Evolutionary conservation across 371 early-diverging fungal species (phyloP).

Genomic region (Zychaea mexicana): DNA sequence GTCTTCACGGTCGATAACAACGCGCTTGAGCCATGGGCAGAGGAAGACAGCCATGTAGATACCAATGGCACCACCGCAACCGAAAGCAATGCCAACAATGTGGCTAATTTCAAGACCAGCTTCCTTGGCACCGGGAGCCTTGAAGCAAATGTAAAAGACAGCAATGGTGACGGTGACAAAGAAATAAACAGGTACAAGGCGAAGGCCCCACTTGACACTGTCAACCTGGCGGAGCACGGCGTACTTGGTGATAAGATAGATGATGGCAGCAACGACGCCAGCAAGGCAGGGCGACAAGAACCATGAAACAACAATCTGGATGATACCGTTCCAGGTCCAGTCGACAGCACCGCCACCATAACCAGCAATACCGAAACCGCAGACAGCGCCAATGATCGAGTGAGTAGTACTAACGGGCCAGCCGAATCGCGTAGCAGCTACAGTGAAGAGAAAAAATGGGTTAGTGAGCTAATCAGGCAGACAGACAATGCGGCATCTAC

Average conservation of each 20-base stretch:
- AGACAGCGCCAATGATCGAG: conserved; percentile 79
- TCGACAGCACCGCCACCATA: conserved; percentile 66
- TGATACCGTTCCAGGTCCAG: conserved; percentile 76
- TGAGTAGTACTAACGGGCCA: conserved; percentile 66
- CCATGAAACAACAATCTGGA: conserved; percentile 79
- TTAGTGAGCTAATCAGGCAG: too few species aligned
- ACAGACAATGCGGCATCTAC: too few species aligned
- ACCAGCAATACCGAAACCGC: conserved; percentile 77
- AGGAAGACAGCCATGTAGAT: conserved; percentile 63
- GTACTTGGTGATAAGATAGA: conserved; percentile 69
- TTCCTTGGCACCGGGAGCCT: conserved; percentile 58
- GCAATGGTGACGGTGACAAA: conserved; percentile 72
- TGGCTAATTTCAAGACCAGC: conserved; percentile 39
- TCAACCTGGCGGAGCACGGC: conserved; percentile 64
- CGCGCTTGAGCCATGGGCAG: conserved; percentile 66
- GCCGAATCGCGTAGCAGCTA: conserved; percentile 65
- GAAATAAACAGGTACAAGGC: conserved; percentile 80
- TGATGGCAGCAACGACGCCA: conserved; percentile 64
- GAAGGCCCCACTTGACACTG: conserved; percentile 75
- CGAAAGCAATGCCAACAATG: conserved; percentile 64
- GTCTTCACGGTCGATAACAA: conserved; percentile 64
- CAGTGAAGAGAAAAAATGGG: conserved; percentile 3
- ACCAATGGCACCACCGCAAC: conserved; percentile 55
- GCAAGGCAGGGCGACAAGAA: conserved; percentile 73
- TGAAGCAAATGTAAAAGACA: conserved; percentile 74